Conservation (phyloP, 768 basidiomycete genomes). For the Boletus reticulatus region DNA sequence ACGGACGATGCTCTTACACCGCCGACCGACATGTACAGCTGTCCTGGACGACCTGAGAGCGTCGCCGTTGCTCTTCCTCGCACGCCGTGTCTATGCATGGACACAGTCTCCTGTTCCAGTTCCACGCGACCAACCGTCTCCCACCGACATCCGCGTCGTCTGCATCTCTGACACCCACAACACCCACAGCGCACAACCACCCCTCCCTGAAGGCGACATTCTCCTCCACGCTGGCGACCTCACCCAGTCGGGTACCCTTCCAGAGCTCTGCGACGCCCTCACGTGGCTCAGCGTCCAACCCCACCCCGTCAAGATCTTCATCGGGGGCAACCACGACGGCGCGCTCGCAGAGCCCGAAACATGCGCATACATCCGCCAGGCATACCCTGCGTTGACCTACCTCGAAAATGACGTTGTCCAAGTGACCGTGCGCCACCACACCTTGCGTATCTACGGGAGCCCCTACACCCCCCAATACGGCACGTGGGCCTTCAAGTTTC, state of each 20-base stretch:
- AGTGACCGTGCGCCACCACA: constrained; percentile 31
- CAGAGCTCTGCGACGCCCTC: constrained; percentile 31
- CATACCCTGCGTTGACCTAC: constrained; percentile 34
- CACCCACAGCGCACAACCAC: constrained; percentile 23
- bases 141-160: constrained; percentile 33
- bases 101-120: neutral
- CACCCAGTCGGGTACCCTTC: constrained; percentile 34
- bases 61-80: constrained; percentile 11
- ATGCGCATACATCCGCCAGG: constrained; percentile 8
- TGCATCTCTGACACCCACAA: constrained; percentile 43
- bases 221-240: constrained; percentile 43
- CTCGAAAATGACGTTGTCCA: constrained; percentile 34
- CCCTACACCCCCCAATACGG: constrained; percentile 40
- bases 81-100: constrained; percentile 12
- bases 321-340: constrained; percentile 46
- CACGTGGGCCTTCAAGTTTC: neutral
- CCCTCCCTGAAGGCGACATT: constrained; percentile 38
- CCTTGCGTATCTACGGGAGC: constrained; percentile 37
- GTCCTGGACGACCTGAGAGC: constrained; percentile 7
- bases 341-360: constrained; percentile 22
- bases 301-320: constrained; percentile 40
- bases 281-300: constrained; percentile 32
- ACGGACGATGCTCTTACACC: neutral
- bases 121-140: neutral
- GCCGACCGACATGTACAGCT: neutral